Conservation (phyloP, 495 filamentous ascomycete genomes). For the Talaromyces borbonicus region DNA sequence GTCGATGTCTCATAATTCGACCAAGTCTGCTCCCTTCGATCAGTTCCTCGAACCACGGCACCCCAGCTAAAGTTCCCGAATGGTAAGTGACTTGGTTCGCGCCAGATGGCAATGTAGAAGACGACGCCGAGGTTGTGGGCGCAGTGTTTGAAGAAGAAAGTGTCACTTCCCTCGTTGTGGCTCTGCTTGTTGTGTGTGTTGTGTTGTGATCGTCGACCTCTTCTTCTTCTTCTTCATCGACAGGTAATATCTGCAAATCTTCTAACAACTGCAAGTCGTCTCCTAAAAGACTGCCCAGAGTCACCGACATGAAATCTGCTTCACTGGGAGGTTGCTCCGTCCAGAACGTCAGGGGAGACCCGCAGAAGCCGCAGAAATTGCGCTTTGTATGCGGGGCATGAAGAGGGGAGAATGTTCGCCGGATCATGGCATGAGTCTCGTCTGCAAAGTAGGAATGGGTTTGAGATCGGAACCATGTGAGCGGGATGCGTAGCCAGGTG, state of each 20-base stretch:
- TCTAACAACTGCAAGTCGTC: constrained; percentile 60
- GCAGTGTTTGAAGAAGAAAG: neutral
- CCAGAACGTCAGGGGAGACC: constrained; percentile 73
- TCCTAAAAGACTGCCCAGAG: constrained; percentile 57
- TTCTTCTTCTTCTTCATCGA: constrained; percentile 27
- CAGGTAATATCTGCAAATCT: constrained; percentile 53
- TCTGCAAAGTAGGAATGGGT: constrained; percentile 67
- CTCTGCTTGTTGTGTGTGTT: no score
- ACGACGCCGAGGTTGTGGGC: constrained; percentile 7
- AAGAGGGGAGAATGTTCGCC: constrained; percentile 55
- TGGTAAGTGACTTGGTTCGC: no score
- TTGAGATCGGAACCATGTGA: constrained; percentile 61
- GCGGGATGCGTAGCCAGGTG: constrained; percentile 70
- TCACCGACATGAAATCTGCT: constrained; percentile 63
- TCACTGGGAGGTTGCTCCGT: constrained; percentile 57
- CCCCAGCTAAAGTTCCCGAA: constrained; percentile 34
- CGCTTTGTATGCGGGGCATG: constrained; percentile 50
- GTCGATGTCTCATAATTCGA: constrained; percentile 49
- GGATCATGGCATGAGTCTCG: constrained; percentile 64
- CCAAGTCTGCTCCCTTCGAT: constrained; percentile 64
- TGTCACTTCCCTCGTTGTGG: neutral
- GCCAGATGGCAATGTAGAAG: constrained; percentile 8
- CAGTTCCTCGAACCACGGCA: constrained; percentile 79
- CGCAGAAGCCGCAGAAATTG: constrained; percentile 86
- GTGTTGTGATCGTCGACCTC: constrained; percentile 2